Base-by-base conservation (phyloP, 768 basidiomycete genomes). In the Phanerodontia chrysosporium region DNA sequence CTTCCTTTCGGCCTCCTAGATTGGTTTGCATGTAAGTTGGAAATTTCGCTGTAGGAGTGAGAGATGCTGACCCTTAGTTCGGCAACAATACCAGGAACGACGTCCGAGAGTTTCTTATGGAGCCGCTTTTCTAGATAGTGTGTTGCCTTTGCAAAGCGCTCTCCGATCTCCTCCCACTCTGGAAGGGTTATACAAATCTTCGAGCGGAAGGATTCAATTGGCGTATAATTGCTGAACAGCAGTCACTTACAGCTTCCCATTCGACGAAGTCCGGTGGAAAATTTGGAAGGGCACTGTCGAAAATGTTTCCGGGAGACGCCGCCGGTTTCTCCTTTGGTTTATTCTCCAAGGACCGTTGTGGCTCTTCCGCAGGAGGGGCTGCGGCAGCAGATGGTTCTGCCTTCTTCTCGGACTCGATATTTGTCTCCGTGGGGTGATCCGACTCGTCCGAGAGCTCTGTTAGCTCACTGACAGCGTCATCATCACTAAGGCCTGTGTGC, bases 161-260 rank as follows among this genome's bases (percentile, higher is more conserved):
- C 83, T 13, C 86, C 82, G 46, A 94, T 82, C 51, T 80, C 80
- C 63, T 93, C 87, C 94, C 94, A 98, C 63, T 98, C 93, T 13
- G 81, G 76, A 2, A 93, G 78, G 16, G 89, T 90, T 6, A 87
- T 83, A 66, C 92, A 94, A 62, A 95, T 84, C 93, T 95, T 62
- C 22, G 48, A 28, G 29, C 51, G 2, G 45, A 56, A 24, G 0
- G 52, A 45, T 18, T 6, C 27, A 22, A n/a, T n/a, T n/a, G n/a
- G n/a, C n/a, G n/a, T n/a, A n/a, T n/a, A n/a, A n/a, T n/a, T n/a
- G n/a, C n/a, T n/a, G n/a, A n/a, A n/a, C 45, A 28, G 49, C 42
- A 45, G 27, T 32, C 45, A 76, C 84, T 66, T 59, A 93, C 95
- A 66, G 90, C 89, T 76, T 96, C 92, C 95, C 95, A 98, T 72